Base-by-base conservation (phyloP, 306 rosid species). In the Cicer chorassanicum region DNA sequence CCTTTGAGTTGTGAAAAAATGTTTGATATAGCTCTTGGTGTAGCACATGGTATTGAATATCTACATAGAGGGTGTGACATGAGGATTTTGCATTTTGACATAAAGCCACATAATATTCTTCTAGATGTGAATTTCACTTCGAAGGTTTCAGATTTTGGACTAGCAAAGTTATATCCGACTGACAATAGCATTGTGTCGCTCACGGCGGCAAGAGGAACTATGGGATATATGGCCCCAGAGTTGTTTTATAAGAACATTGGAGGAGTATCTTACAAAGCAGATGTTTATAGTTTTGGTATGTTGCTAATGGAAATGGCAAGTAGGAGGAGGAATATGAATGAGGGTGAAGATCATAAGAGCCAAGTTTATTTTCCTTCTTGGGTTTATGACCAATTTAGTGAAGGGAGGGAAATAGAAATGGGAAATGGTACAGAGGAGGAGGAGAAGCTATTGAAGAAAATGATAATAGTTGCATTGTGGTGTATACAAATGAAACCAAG, bases 381-480 rank as follows among this genome's bases (percentile, higher is more conserved):
- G 80, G 36, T 48, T 57, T 57, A 66, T 6, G n/a, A 61, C 9
- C 78, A 54, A 8, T 44, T 72, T 1, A 50, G 53, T 8, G 48
- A 73, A 64, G 76, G 65, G 49, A 60, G 39, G 9, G 77, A 70
- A 7, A 51, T 48, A 46, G 76, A 75, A 11, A 55, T 80, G 14
- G 73, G 11, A 6, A 60, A 76, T 76, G 72, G 51, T 1, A 36
- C 50, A 1, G 77, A 72, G 19, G n/a, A 76, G 7, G 87, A 84
- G 0, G 59, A 15, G 62, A 41, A 68, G 12, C 21, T 29, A 43
- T 34, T 48, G 41, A 80, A 56, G 57, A 80, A 76, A 41, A 76
- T 84, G 87, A 13, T 74, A n/a, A 45, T 74, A n/a, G 83, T 83
- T 53, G 81, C 83, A 1, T 49, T 83, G 55, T 83, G 87, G 82